Evolutionary conservation across 169 alveolate species (phyloP), one percentile per base, ranked within the genome.

Genomic region (Cryptosporidium ryanae): DNA sequence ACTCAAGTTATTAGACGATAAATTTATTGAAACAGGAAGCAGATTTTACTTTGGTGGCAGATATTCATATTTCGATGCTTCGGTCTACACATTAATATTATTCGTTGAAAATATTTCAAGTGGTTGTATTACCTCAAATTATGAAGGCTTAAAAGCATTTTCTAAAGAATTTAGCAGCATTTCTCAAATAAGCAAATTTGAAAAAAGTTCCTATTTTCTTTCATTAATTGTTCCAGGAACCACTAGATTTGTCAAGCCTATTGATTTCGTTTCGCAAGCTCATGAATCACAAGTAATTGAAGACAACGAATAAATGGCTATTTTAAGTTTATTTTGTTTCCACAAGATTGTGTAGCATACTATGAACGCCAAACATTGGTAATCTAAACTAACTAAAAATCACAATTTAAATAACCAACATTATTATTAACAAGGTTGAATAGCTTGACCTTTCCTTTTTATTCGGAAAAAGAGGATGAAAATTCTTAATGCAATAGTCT

Each of bases 171-270:
- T 76, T 0, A 76, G 87, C 10, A n/a, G n/a, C 7, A 76, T 61
- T 25, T 50, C 68, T 15, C 76, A 59, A 18, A 59, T 76, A 6
- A 4, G 6, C 44, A 44, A 23, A 5, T 76, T 43, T 59, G 87
- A 76, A 34, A 44, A 18, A 13, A 76, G 87, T 46, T 48, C 76
- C 2, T 59, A 76, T 65, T 76, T 76, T 27, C 46, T 34, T 15
- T 76, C 87, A 21, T 25, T 76, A 25, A 17, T 59, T n/a, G 38
- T 76, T n/a, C 87, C 87, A 1, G 87, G 87, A 27, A 76, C 87
- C 13, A 38, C 32, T 2, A 8, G 23, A 23, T 76, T 76, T 44
- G 87, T 61, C 7, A 59, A 61, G 21, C 87, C 71, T 15, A 55
- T 76, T 17, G 50, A 76, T 43, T 76, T 76, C 18, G 55, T 65